Percentiles rank a stretch among this genome's conserved stretches.
Conservation (phyloP, 2,329 filamentous ascomycete species). For the Thelonectria blattea region DNA sequence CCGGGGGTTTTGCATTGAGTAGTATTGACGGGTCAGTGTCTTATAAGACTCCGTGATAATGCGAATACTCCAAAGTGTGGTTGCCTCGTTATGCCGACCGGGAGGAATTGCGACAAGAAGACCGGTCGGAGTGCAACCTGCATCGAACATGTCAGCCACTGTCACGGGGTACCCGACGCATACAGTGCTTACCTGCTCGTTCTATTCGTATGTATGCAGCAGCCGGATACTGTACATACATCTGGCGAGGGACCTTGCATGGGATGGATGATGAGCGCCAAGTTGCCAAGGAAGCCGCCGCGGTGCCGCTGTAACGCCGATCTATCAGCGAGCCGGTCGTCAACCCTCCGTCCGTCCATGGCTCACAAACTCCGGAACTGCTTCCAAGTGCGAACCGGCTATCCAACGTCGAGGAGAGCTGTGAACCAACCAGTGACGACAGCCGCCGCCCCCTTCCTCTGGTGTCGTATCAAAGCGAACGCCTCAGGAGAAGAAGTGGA, state of each 20-base stretch:
- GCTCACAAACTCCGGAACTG: background rate
- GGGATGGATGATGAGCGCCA: background rate
- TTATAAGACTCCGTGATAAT: background rate
- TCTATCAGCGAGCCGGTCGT: background rate
- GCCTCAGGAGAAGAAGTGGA: constrained; percentile 13
- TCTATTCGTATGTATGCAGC: too few species aligned
- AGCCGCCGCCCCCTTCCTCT: background rate
- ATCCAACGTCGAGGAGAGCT: background rate
- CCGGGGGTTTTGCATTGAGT: constrained; percentile 18
- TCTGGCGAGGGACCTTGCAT: background rate
- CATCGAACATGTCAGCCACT: background rate
- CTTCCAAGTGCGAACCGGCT: constrained; percentile 1
- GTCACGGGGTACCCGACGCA: background rate
- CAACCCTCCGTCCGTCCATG: constrained; percentile 9
- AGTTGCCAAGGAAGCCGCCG: background rate
- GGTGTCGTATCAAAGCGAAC: constrained; percentile 8
- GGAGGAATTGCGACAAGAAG: background rate
- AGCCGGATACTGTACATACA: background rate
- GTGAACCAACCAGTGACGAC: background rate
- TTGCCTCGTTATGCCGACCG: background rate
- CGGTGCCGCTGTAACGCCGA: background rate
- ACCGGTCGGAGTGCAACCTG: background rate
- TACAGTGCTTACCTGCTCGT: background rate
- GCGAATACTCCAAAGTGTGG: background rate
- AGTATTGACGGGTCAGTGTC: constrained; percentile 3